Conservation (phyloP, 176 grass and related monocot genomes). For the Cocos nucifera region DNA sequence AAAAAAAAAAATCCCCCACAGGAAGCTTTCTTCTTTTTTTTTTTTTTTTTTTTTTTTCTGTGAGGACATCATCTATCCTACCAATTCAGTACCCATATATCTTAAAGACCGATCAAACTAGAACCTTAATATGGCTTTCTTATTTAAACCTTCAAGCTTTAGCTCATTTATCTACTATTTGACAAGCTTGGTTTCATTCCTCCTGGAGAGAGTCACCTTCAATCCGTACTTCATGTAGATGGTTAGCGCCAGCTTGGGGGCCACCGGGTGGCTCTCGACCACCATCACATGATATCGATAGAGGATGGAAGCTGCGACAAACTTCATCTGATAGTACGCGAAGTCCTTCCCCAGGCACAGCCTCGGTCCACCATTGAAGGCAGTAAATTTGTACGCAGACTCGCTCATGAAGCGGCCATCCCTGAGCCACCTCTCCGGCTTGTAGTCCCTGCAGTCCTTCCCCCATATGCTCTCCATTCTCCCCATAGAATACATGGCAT, state of each 20-base stretch:
- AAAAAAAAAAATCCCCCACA: too few species aligned
- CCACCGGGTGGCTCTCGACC: constrained; percentile 5
- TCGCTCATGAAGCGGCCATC: constrained; percentile 4
- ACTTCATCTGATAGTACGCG: constrained; percentile 11
- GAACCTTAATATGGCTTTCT: too few species aligned
- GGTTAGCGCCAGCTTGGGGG: constrained; percentile 1
- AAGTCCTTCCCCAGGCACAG: constrained; percentile 15
- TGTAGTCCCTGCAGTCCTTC: constrained; percentile 17
- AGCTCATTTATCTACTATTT: too few species aligned
- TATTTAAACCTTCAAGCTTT: too few species aligned
- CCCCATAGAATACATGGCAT: constrained; percentile 86
- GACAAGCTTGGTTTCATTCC: too few species aligned
- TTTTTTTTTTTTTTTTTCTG: too few species aligned
- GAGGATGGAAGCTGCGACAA: constrained; percentile 6
- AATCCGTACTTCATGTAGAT: constrained; percentile 32
- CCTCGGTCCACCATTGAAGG: constrained; percentile 14
- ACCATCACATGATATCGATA: constrained; percentile 6
- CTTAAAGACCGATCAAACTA: too few species aligned
- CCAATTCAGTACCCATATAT: too few species aligned
- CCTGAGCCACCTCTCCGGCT: constrained; percentile 17
- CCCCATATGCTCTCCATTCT: constrained; percentile 27
- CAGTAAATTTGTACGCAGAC: constrained; percentile 19
- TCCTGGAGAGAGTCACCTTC: neutral
- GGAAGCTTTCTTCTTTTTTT: too few species aligned
- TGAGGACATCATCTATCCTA: too few species aligned